Percentiles rank a stretch among this genome's conserved stretches.
Evolutionary conservation across 345 rosid genomes (phyloP).

Genomic region (Brassica incana): DNA sequence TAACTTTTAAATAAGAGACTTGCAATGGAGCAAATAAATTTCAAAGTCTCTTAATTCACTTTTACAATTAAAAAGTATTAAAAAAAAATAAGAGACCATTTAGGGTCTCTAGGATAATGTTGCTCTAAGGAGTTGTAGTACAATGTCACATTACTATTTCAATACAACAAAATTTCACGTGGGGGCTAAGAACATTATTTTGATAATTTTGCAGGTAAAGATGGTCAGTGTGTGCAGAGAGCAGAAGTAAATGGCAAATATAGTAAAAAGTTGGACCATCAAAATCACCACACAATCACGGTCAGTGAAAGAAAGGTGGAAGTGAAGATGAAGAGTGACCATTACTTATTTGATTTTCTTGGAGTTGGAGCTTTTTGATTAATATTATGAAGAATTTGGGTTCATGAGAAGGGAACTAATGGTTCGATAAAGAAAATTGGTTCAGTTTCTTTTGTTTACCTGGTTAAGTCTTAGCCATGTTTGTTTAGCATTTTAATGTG

Average conservation of each 20-base stretch:
- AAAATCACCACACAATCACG: constrained; percentile 34
- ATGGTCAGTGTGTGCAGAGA: constrained; percentile 43
- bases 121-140: constrained; percentile 17
- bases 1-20: too few relatives aligned
- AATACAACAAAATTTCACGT: constrained; percentile 40
- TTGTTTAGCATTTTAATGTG: constrained; percentile 5
- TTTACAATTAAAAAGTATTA: too few relatives aligned
- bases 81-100: too few relatives aligned
- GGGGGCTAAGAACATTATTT: constrained; percentile 26
- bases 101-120: too few relatives aligned
- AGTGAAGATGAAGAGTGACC: constrained; percentile 25
- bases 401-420: constrained; percentile 2
- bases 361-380: constrained; percentile 37
- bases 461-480: constrained; percentile 3
- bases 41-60: too few relatives aligned
- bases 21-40: too few relatives aligned
- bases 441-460: not conserved
- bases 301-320: constrained; percentile 31
- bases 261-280: constrained; percentile 44
- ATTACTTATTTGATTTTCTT: constrained; percentile 40
- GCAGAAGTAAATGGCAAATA: constrained; percentile 40
- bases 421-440: constrained; percentile 15
- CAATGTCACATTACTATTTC: constrained; percentile 37
- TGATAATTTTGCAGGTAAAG: constrained; percentile 34
- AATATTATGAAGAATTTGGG: constrained; percentile 1